These are phyloP conservation scores for Mycena chlorophos DNA, from an alignment of 768 basidiomycete species.

Conservation along the genomic window DNA sequence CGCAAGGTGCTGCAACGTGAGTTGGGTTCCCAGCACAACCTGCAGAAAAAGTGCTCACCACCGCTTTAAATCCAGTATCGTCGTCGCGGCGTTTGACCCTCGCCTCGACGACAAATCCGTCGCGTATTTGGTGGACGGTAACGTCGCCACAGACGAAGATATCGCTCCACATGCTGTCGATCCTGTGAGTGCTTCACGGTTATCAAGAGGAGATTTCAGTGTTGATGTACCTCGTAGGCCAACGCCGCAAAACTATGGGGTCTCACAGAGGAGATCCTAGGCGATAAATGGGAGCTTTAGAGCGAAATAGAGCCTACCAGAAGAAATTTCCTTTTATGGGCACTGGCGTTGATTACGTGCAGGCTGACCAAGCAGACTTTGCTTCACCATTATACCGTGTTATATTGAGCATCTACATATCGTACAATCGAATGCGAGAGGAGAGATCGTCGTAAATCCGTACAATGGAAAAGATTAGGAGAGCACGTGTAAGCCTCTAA, in stretches of 20 bases:
- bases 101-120: slow-evolving; percentile 6
- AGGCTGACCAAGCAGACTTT: neutral
- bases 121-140: neutral
- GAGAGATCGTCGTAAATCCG: neutral
- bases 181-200: neutral
- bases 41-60: neutral
- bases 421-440: neutral
- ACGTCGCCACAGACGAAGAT: neutral
- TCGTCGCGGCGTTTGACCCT: slow-evolving; percentile 18
- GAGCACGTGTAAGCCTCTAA: neutral
- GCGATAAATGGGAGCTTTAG: neutral
- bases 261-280: neutral
- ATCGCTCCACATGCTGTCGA: neutral
- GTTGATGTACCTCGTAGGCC: neutral
- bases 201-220: neutral
- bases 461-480: neutral
- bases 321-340: neutral
- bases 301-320: too few species aligned
- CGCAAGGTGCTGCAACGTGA: slow-evolving; percentile 17
- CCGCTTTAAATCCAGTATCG: neutral
- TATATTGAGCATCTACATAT: slow-evolving; percentile 1
- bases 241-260: neutral
- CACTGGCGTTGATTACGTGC: neutral
- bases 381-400: neutral
- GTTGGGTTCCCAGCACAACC: neutral